Percentiles rank a stretch among this genome's conserved stretches.
phyloP scores from a whole-genome alignment of 257 asterid species.

The Penstemon barbatus region DNA sequence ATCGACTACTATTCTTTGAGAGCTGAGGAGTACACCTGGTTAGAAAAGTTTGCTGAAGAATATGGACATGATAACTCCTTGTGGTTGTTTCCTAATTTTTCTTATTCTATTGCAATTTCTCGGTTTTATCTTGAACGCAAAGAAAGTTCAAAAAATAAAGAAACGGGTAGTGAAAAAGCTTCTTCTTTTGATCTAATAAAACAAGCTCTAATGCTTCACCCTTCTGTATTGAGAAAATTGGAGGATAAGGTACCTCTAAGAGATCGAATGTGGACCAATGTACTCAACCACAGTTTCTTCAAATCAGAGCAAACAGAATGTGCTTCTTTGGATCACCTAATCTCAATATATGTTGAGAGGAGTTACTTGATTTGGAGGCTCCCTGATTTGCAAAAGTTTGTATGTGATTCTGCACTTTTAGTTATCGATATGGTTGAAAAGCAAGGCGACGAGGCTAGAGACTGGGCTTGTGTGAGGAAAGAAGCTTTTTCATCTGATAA shows the following conservation, averaged over 20 bases:
- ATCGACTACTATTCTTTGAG: conserved; percentile 83
- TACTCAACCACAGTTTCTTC: conserved; percentile 57
- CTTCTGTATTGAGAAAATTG: conserved; percentile 68
- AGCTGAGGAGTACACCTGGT: conserved; percentile 82
- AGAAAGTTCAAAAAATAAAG: conserved; percentile 29
- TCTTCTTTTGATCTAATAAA: conserved; percentile 75
- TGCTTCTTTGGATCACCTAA: conserved; percentile 79
- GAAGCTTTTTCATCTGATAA: conserved; percentile 80
- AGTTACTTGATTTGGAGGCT: conserved; percentile 92
- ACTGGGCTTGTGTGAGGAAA: conserved; percentile 83
- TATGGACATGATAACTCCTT: conserved; percentile 70
- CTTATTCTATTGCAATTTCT: conserved; percentile 77
- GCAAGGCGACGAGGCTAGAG: conserved; percentile 51
- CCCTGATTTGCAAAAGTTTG: conserved; percentile 79
- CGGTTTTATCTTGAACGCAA: conserved; percentile 66
- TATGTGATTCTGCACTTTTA: conserved; percentile 61
- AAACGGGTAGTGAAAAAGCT: conserved; percentile 44
- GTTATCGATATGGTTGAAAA: conserved; percentile 55
- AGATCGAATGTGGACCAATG: conserved; percentile 60
- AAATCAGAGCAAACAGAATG: conserved; percentile 60
- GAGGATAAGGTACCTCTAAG: conserved; percentile 84
- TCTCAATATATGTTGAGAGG: conserved; percentile 74
- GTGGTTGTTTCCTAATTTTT: conserved; percentile 89
- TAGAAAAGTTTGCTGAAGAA: conserved; percentile 75
- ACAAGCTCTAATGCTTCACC: conserved; percentile 95